These are phyloP conservation scores for Penicillium cosmopolitanum DNA, from an alignment of 495 filamentous ascomycete species.

Conservation along the genomic window DNA sequence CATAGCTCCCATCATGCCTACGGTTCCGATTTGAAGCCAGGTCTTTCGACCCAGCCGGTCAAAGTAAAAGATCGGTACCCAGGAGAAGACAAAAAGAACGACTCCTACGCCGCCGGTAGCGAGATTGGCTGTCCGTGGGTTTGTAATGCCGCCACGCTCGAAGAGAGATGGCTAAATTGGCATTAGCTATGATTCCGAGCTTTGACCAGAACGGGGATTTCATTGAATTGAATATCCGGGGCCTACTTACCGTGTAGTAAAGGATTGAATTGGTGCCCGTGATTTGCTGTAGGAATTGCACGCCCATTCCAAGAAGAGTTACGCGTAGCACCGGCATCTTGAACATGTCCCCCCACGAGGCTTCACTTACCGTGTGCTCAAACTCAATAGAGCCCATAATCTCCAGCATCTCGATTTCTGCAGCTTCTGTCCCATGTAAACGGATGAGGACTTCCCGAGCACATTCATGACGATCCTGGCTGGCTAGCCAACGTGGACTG, in stretches of 20 bases:
- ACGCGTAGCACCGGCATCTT: slow-evolving; percentile 44
- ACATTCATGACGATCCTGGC: slow-evolving; percentile 69
- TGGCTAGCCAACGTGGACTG: slow-evolving; percentile 74
- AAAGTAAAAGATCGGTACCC: slow-evolving; percentile 28
- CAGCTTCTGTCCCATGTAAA: slow-evolving; percentile 57
- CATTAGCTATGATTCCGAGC: slow-evolving; percentile 3
- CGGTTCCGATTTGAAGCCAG: slow-evolving; percentile 45
- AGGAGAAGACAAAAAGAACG: slow-evolving; percentile 26
- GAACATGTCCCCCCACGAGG: slow-evolving; percentile 68
- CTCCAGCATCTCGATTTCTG: slow-evolving; percentile 75
- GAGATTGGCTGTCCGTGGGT: slow-evolving; percentile 25
- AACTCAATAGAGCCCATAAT: slow-evolving; percentile 76
- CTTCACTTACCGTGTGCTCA: slow-evolving; percentile 69
- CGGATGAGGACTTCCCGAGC: slow-evolving; percentile 65
- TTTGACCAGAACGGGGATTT: too few species aligned
- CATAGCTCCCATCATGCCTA: slow-evolving; percentile 71
- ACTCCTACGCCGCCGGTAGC: slow-evolving; percentile 27
- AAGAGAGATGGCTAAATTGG: slow-evolving; percentile 22
- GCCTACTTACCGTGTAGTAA: slow-evolving; percentile 26
- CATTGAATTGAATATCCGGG: neutral
- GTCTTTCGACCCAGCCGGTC: slow-evolving; percentile 27
- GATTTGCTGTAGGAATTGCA: slow-evolving; percentile 45
- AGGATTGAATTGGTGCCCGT: slow-evolving; percentile 42
- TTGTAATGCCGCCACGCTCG: slow-evolving; percentile 24
- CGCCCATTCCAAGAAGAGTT: slow-evolving; percentile 35